Percentiles rank a stretch among this genome's conserved stretches.
These are phyloP conservation scores for Yamadazyma endophytica DNA, from an alignment of 805 yeast species.

Conservation along the genomic window DNA sequence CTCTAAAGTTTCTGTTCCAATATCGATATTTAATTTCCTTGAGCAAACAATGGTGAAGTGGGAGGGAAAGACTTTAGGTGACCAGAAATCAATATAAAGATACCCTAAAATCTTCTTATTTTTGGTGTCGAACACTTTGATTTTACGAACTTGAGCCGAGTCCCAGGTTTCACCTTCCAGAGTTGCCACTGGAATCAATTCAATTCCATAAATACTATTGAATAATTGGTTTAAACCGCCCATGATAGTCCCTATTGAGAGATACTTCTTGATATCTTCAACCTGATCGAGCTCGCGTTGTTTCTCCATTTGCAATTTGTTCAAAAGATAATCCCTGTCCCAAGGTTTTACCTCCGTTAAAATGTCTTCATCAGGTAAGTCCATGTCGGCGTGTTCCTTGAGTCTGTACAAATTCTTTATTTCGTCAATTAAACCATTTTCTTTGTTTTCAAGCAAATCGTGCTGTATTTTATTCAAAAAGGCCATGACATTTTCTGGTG, in stretches of 20 bases:
- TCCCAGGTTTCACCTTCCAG: conserved; percentile 83
- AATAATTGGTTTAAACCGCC: conserved; percentile 76
- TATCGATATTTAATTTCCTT: conserved; percentile 60
- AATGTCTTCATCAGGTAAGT: conserved; percentile 24
- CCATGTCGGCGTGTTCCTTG: conserved; percentile 14
- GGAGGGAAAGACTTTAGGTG: conserved; percentile 78
- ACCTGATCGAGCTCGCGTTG: conserved; percentile 1
- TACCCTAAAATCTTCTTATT: conserved; percentile 61
- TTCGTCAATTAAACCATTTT: conserved; percentile 53
- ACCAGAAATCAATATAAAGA: conserved; percentile 84
- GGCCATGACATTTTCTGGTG: conserved; percentile 67
- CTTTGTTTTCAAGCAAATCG: conserved; percentile 31
- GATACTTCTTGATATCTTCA: conserved; percentile 62
- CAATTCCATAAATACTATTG: conserved; percentile 68
- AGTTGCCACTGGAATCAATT: conserved; percentile 62
- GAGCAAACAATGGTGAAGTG: conserved; percentile 96
- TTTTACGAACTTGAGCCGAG: conserved; percentile 67
- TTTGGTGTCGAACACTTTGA: conserved; percentile 64
- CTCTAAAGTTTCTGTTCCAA: conserved; percentile 24
- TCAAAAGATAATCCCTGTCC: conserved; percentile 74
- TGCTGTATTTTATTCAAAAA: conserved; percentile 61
- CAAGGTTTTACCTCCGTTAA: conserved; percentile 66
- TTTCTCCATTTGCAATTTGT: conserved; percentile 13
- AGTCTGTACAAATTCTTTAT: conserved; percentile 42
- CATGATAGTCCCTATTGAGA: conserved; percentile 82